Evolutionary conservation across 2,329 filamentous ascomycete species (phyloP).

Genomic region (Aspergillus fijiensis): DNA sequence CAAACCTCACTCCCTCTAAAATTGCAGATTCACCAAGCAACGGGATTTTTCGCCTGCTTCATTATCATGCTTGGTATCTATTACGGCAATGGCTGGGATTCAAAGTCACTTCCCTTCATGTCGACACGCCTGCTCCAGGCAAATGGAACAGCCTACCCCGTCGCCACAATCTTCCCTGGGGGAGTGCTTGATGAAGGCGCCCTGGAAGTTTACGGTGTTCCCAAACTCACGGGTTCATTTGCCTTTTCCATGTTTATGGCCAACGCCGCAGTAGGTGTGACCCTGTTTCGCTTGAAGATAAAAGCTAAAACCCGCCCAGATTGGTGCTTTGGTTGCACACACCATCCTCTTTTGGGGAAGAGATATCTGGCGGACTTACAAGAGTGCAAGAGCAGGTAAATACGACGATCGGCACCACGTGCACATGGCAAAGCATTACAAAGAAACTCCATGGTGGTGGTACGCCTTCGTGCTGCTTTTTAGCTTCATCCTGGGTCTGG

Average conservation of each 20-base stretch:
- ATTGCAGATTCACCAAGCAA: constrained; percentile 49
- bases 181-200: constrained; percentile 30
- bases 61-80: constrained; percentile 24
- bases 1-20: constrained; percentile 55
- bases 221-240: constrained; percentile 21
- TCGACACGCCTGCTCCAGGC: constrained; percentile 32
- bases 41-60: constrained; percentile 53
- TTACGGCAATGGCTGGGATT: constrained; percentile 27
- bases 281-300: neutral
- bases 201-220: constrained; percentile 26
- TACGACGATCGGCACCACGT: constrained; percentile 26
- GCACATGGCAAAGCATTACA: constrained; percentile 26
- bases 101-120: constrained; percentile 28
- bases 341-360: constrained; percentile 27
- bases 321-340: constrained; percentile 28
- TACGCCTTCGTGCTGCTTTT: constrained; percentile 44
- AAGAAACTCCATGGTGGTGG: constrained; percentile 47
- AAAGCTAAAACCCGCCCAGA: constrained; percentile 21
- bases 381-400: constrained; percentile 19
- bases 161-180: constrained; percentile 20
- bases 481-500: constrained; percentile 49
- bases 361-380: constrained; percentile 24
- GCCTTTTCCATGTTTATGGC: constrained; percentile 7
- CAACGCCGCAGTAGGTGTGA: constrained; percentile 2
- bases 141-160: constrained; percentile 27